phyloP scores from a whole-genome alignment of 2,329 filamentous ascomycete species.

The Orbilia brochopaga region DNA sequence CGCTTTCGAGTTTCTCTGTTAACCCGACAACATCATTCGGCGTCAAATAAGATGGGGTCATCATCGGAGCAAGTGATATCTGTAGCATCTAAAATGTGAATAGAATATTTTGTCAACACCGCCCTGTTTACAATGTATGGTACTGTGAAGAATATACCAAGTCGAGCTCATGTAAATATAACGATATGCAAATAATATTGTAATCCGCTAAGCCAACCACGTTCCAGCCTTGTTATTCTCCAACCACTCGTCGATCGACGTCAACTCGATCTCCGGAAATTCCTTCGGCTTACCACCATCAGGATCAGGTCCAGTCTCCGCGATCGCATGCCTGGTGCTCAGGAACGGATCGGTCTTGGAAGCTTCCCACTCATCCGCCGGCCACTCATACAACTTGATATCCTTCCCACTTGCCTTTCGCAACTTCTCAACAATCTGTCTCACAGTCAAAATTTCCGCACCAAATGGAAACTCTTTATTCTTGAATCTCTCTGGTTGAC shows the following conservation, averaged over 20 bases:
- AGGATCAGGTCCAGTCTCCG: conserved; percentile 30
- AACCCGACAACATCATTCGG: too few relatives aligned
- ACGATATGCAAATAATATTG: neutral
- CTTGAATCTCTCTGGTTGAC: conserved; percentile 26
- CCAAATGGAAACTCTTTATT: conserved; percentile 42
- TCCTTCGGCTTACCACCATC: conserved; percentile 26
- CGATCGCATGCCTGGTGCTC: conserved; percentile 11
- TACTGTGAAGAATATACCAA: too few relatives aligned
- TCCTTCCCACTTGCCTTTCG: conserved; percentile 35
- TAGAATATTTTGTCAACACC: too few relatives aligned
- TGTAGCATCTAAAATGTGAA: too few relatives aligned
- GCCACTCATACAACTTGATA: conserved; percentile 37
- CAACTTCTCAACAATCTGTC: conserved; percentile 31
- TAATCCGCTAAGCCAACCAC: conserved; percentile 14
- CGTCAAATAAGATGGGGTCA: too few relatives aligned
- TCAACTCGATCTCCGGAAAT: conserved; percentile 20
- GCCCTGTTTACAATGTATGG: too few relatives aligned
- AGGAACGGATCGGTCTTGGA: conserved; percentile 30
- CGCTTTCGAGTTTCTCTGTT: too few relatives aligned
- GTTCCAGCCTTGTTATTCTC: conserved; percentile 35
- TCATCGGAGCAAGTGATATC: too few relatives aligned
- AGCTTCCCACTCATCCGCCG: conserved; percentile 39
- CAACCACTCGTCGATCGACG: conserved; percentile 39
- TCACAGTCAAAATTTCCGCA: conserved; percentile 18
- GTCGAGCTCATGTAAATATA: too few relatives aligned